Evolutionary conservation across 139 green algal species (phyloP), one percentile per base, ranked within the genome.

Genomic region (Eudorina sp.): DNA sequence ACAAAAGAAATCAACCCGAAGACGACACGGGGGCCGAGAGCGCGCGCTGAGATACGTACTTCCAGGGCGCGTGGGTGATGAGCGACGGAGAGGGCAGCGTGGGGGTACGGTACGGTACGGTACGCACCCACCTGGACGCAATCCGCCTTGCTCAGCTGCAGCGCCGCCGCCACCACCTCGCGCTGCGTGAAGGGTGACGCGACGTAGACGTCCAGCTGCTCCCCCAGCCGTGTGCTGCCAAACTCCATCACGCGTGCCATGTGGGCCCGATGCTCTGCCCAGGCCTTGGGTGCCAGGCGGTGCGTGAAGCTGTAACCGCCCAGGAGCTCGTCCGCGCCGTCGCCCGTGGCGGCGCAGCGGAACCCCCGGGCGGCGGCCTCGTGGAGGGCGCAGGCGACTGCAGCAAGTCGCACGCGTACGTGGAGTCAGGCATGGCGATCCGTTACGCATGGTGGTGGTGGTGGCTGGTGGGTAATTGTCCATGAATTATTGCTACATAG

Each of bases 251-350:
- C 48, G 13, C 19, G 23, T 13, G 82, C 82, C 82, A 88, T 80
- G 48, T 55, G 66, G 45, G 31, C 66, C 27, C 82, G 64, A 36
- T 64, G 25, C 11, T 11, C 21, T 0, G 80, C 80, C 80, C 80
- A 86, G 3, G 41, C 60, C 2, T 14, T n/a, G 29, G 80, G 80
- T 34, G 41, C 53, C 7, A 86, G 60, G 14, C 60, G 4, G 29
- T 86, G 80, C 29, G 60, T 86, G 80, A 86, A 89, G 83, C 76
- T 66, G 64, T 92, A 92, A 25, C 89, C 90, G 5, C 90, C 90
- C 36, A 92, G 86, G 36, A 92, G 74, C 81, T 92, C 90, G 81
- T 92, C 90, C 0, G 90, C 90, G 16, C 72, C 90, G 36, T 92
- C 90, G 16, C 90, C 90, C 0, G 86, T 92, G n/a, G 85, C 80